Base-by-base conservation (phyloP, 75 land plant genomes). In the Pseudotsuga menziesii region DNA sequence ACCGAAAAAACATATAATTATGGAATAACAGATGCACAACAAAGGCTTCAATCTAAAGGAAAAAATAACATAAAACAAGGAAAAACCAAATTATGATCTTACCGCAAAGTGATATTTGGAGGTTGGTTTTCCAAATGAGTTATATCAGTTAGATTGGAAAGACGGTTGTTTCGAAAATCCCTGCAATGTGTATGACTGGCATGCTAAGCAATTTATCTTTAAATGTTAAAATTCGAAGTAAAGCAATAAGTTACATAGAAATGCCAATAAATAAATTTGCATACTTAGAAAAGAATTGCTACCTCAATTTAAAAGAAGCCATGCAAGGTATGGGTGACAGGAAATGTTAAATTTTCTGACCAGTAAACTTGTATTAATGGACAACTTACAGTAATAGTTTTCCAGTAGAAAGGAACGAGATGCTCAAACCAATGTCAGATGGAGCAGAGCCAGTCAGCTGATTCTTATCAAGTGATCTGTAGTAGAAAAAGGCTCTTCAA, bases 401-500 rank as follows among this genome's bases (percentile, higher is more conserved):
- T 57, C 52, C 75, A 72, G 66, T 76, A 58, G 80, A 72, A 82
- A 61, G 72, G 13, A 84, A 78, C 29, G 75, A 75, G 25, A 80
- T 75, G 54, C 76, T 81, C 14, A 71, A 74, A 85, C 88, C 83
- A 74, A 88, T 73, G 23, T 36, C 69, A 12, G 83, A 77, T 75
- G 87, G 79, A 48, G 86, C 71, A 39, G 85, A 72, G 61, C 93
- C 93, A 80, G 32, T 83, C 72, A 91, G 74, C 55, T 73, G 72
- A 81, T 91, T 91, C 52, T 85, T 81, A 14, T 75, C 78, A 41
- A 91, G 82, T 57, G 72, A 78, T 79, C 93, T 91, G 87, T 63
- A 78, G 64, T 7, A 36, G 22, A 25, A 41, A 79, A 16, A 8
- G 20, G 32, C 12, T 48, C 54, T 48, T 48, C 54, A 48, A 11